phyloP scores from a whole-genome alignment of 192 early-diverging fungal species.

The Paraglomus brasilianum region DNA sequence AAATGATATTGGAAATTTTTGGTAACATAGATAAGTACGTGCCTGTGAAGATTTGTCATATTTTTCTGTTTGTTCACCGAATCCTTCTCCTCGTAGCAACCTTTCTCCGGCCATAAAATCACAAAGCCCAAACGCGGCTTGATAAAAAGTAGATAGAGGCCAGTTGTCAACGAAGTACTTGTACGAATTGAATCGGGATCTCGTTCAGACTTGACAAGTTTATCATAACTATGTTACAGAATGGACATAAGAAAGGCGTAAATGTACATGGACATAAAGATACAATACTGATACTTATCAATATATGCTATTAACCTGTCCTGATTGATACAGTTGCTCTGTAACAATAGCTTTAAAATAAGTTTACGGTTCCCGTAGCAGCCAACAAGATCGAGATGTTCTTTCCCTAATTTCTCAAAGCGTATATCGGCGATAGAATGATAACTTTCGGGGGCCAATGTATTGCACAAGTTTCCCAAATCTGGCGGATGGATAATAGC shows the following conservation, averaged over 20 bases:
- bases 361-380: constrained; percentile 23
- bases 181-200: no score
- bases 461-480: constrained; percentile 26
- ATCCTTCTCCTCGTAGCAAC: constrained; percentile 30
- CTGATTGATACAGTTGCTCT: background rate
- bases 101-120: constrained; percentile 27
- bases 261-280: no score
- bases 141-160: constrained; percentile 1
- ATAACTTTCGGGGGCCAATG: constrained; percentile 16
- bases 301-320: constrained; percentile 8
- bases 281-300: no score
- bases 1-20: no score
- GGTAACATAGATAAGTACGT: no score
- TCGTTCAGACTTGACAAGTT: no score
- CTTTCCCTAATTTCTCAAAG: constrained; percentile 4
- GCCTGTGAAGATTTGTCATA: constrained; percentile 33
- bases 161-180: background rate
- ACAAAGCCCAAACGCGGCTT: constrained; percentile 19
- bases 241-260: no score
- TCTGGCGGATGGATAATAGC: constrained; percentile 1
- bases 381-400: constrained; percentile 8
- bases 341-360: constrained; percentile 23
- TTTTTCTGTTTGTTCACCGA: constrained; percentile 29
- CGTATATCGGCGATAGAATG: constrained; percentile 24
- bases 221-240: no score